phyloP scores from a whole-genome alignment of 129 eudicot genomes.

The Silybum marianum region DNA sequence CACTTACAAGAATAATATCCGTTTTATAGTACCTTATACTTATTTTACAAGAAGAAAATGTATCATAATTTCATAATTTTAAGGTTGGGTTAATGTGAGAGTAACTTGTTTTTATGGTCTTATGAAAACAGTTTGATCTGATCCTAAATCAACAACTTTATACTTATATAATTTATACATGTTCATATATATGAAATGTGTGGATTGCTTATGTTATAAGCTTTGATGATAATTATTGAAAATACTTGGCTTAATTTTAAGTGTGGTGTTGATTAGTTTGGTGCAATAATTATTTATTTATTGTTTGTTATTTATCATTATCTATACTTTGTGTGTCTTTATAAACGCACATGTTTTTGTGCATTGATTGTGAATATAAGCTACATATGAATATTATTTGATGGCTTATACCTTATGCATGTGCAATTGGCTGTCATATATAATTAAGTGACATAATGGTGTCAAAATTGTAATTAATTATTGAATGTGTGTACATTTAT shows the following conservation, averaged over 20 bases:
- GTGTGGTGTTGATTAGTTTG: neutral
- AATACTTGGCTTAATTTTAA: neutral
- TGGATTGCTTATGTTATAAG: neutral
- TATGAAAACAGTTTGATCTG: too few relatives aligned
- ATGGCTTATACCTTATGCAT: slow-evolving; percentile 2
- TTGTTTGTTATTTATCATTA: neutral
- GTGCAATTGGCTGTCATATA: neutral
- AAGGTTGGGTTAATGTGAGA: too few relatives aligned
- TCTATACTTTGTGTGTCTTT: neutral
- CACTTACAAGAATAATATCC: too few relatives aligned
- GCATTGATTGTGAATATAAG: neutral
- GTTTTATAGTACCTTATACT: too few relatives aligned
- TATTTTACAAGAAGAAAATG: too few relatives aligned
- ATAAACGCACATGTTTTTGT: neutral
- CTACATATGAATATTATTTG: neutral
- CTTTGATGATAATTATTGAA: neutral
- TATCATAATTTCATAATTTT: too few relatives aligned
- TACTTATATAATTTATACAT: too few relatives aligned
- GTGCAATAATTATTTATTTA: neutral
- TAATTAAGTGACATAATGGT: neutral
- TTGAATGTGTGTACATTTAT: neutral
- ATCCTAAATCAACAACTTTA: too few relatives aligned
- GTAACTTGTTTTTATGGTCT: too few relatives aligned
- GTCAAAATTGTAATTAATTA: neutral
- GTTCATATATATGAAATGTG: neutral